Evolutionary conservation across 331 rosid genomes (phyloP).

Genomic region (Pyrus hybrid): DNA sequence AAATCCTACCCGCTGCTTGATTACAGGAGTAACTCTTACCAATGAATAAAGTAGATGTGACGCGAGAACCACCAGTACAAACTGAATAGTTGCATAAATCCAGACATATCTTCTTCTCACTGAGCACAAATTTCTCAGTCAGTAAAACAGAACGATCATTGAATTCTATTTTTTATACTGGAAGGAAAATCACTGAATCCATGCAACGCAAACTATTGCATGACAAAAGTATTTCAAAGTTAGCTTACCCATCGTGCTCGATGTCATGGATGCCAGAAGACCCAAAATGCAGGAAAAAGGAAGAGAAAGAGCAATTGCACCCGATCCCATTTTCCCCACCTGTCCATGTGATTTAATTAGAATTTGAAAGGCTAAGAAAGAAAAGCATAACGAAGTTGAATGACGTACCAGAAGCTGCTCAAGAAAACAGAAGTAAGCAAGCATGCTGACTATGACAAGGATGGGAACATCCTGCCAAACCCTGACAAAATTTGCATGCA

Average conservation of each 20-base stretch:
- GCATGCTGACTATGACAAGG: slow-evolving; percentile 73
- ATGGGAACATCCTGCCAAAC: slow-evolving; percentile 86
- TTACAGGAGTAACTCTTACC: slow-evolving; percentile 37
- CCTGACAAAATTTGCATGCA: slow-evolving; percentile 33
- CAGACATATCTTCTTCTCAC: slow-evolving; percentile 67
- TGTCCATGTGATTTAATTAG: slow-evolving; percentile 29
- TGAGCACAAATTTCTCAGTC: slow-evolving; percentile 21
- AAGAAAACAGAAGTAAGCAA: slow-evolving; percentile 81
- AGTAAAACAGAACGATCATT: not conserved
- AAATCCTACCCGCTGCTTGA: not conserved
- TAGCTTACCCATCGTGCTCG: slow-evolving; percentile 66
- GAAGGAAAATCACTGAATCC: not conserved
- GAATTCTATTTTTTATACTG: not conserved
- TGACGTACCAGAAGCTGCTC: slow-evolving; percentile 82
- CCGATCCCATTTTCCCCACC: slow-evolving; percentile 58
- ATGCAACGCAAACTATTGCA: not conserved
- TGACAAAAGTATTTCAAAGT: not conserved
- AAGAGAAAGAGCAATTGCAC: slow-evolving; percentile 65
- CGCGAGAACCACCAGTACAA: slow-evolving; percentile 41
- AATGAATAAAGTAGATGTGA: slow-evolving; percentile 56
- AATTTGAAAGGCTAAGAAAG: not conserved
- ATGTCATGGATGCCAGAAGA: slow-evolving; percentile 74
- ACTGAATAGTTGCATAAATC: slow-evolving; percentile 65
- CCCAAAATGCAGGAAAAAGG: slow-evolving; percentile 81
- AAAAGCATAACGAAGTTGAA: slow-evolving; percentile 1